These are phyloP conservation scores for Oehlia diaphana DNA, from an alignment of 192 early-diverging fungal genomes.

Conservation along the genomic window DNA sequence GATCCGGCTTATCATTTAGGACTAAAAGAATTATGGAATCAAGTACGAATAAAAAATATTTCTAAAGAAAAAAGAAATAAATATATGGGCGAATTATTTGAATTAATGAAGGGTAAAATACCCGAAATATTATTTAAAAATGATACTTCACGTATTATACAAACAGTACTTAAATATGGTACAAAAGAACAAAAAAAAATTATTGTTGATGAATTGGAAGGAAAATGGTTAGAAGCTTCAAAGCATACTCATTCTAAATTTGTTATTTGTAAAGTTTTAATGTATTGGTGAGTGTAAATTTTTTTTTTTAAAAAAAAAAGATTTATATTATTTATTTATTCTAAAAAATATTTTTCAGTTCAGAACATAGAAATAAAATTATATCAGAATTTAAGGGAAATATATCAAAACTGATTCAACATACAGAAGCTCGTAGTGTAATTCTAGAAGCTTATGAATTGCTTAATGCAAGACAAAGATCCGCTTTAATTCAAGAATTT, in stretches of 20 bases:
- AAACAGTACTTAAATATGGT: slow-evolving; percentile 91
- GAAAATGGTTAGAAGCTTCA: slow-evolving; percentile 71
- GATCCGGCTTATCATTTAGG: neutral
- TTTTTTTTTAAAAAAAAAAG: neutral
- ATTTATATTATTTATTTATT: neutral
- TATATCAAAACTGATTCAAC: slow-evolving; percentile 81
- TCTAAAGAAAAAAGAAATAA: slow-evolving; percentile 3
- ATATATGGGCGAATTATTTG: slow-evolving; percentile 14
- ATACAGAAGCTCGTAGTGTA: slow-evolving; percentile 84
- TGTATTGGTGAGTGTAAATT: slow-evolving; percentile 63
- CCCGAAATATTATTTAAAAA: slow-evolving; percentile 92
- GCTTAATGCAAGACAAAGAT: slow-evolving; percentile 73
- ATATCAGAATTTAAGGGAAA: slow-evolving; percentile 79
- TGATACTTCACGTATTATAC: slow-evolving; percentile 91
- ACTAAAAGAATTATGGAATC: neutral
- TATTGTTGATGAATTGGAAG: slow-evolving; percentile 82
- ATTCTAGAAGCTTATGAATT: slow-evolving; percentile 84
- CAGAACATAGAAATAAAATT: slow-evolving; percentile 65
- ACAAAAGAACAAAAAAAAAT: slow-evolving; percentile 68
- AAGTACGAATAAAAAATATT: slow-evolving; percentile 4
- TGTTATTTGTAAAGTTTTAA: slow-evolving; percentile 82
- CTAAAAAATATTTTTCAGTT: slow-evolving; percentile 34
- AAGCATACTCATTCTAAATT: slow-evolving; percentile 85
- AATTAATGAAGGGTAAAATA: slow-evolving; percentile 73
- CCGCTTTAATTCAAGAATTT: slow-evolving; percentile 82